Evolutionary conservation across 345 rosid species (phyloP), one percentile per base, ranked within the genome.

Genomic region (Populus simonii): DNA sequence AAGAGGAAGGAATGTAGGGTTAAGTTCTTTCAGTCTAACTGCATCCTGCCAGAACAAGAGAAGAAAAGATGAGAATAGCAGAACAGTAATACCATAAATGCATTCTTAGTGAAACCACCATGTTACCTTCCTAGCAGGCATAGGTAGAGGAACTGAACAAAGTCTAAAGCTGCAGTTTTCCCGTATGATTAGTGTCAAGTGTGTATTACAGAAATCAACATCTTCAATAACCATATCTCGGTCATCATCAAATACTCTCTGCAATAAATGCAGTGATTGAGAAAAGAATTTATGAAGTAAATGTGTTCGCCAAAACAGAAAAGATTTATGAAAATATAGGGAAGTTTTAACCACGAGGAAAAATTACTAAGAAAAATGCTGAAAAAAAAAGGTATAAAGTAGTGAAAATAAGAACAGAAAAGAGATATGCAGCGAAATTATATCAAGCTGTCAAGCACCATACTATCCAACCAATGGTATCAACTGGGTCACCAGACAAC

Each of bases 151-250:
- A 76, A 93, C 90, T 31, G 93, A 89, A 87, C 97, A 92, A 67
- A 96, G 85, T 78, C 84, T 87, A 72, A 78, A 81, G 70, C 79
- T 83, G 79, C 84, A 78, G 71, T 84, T 89, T 80, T 96, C 89
- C 84, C 90, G 86, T 68, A 91, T 71, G 76, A 91, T 86, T 71
- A 92, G 82, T 39, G 76, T 89, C 83, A 93, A 31, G 80, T 92
- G 94, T 67, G 93, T 91, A 51, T 87, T 83, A 82, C 95, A 87
- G 89, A 96, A 93, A 87, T 96, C 97, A 84, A 89, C 95, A 85
- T 96, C 98, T 83, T 91, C 94, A 68, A 93, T 82, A 74, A 86
- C 79, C 73, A 84, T 73, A 71, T 85, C 86, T 85, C 84, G 86
- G 74, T 89, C 84, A 76, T 87, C 89, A 11, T 74, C 47, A 77